Evolutionary conservation across 2,329 filamentous ascomycete genomes (phyloP).

Genomic region (Scolecobasidium constrictum): DNA sequence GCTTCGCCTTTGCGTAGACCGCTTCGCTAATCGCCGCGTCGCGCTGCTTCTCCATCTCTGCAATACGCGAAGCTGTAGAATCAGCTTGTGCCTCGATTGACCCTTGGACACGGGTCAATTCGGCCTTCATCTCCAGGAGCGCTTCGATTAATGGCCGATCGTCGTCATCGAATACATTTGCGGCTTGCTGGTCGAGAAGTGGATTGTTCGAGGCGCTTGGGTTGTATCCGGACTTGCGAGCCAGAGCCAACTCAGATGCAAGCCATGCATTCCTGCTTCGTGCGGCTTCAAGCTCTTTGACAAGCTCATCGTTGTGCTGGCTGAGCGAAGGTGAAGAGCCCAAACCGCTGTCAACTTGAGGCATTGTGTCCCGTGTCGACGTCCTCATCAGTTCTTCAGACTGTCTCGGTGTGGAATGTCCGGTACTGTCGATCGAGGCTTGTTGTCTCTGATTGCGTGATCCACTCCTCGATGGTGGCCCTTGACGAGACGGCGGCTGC

Average conservation of each 20-base stretch:
- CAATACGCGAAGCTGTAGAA: conserved; percentile 76
- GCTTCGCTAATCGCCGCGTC: conserved; percentile 93
- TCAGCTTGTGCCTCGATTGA: conserved; percentile 83
- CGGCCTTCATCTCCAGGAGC: conserved; percentile 78
- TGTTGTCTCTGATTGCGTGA: conserved; percentile 35
- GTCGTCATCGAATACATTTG: conserved; percentile 79
- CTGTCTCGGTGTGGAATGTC: conserved; percentile 20
- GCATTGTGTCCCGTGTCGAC: background rate
- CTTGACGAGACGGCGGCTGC: background rate
- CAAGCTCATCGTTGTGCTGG: conserved; percentile 59
- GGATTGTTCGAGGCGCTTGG: conserved; percentile 50
- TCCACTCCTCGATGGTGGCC: conserved; percentile 19
- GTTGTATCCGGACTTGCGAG: conserved; percentile 78
- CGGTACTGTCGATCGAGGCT: conserved; percentile 54
- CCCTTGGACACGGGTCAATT: conserved; percentile 78
- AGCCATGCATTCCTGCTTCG: conserved; percentile 94
- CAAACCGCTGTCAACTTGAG: conserved; percentile 43
- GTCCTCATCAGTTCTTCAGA: conserved; percentile 17
- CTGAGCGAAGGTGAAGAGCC: conserved; percentile 50
- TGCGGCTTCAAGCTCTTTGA: conserved; percentile 76
- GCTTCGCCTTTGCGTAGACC: conserved; percentile 84
- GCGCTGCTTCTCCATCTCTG: conserved; percentile 87
- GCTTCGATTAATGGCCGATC: conserved; percentile 89
- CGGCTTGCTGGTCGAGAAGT: conserved; percentile 61
- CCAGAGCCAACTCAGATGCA: conserved; percentile 84